phyloP scores from a whole-genome alignment of 768 basidiomycete species.

The Infundibulicybe gibba region DNA sequence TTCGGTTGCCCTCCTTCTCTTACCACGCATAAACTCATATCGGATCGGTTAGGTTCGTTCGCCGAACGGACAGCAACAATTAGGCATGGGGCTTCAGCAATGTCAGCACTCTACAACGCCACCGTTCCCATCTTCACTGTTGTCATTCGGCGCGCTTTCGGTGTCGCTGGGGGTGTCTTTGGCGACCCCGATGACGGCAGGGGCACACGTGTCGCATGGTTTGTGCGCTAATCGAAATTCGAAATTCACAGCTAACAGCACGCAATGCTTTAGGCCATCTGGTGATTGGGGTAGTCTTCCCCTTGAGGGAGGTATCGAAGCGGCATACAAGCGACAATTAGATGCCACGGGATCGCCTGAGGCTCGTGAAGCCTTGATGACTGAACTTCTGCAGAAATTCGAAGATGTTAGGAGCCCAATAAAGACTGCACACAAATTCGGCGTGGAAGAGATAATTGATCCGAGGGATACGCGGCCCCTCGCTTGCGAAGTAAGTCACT shows the following conservation, averaged over 20 bases:
- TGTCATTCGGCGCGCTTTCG: too few relatives aligned
- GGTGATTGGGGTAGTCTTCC: slow-evolving; percentile 40
- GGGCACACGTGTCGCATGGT: slow-evolving; percentile 34
- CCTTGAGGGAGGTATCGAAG: slow-evolving; percentile 37
- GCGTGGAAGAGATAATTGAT: slow-evolving; percentile 38
- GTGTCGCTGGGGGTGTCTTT: slow-evolving; percentile 35
- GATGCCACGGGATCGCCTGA: slow-evolving; percentile 24
- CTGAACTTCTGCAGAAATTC: slow-evolving; percentile 26
- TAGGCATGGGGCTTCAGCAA: slow-evolving; percentile 32
- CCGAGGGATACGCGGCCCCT: slow-evolving; percentile 32
- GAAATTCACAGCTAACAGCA: too few relatives aligned
- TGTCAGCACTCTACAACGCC: slow-evolving; percentile 32
- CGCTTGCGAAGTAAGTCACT: slow-evolving; percentile 29
- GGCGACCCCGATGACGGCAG: slow-evolving; percentile 31
- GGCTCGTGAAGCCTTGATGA: slow-evolving; percentile 29
- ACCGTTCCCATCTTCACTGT: slow-evolving; percentile 34
- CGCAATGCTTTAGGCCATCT: slow-evolving; percentile 32
- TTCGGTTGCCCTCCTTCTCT: slow-evolving; percentile 1
- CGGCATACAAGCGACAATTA: slow-evolving; percentile 36
- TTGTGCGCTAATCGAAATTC: too few relatives aligned
- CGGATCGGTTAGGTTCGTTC: slow-evolving; percentile 19
- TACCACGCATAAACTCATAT: background rate
- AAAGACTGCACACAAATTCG: slow-evolving; percentile 37
- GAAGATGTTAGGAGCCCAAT: too few relatives aligned
- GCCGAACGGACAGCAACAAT: slow-evolving; percentile 36